Evolutionary conservation across 306 rosid genomes (phyloP), one percentile per base, ranked within the genome.

Genomic region (Medicago arabica): DNA sequence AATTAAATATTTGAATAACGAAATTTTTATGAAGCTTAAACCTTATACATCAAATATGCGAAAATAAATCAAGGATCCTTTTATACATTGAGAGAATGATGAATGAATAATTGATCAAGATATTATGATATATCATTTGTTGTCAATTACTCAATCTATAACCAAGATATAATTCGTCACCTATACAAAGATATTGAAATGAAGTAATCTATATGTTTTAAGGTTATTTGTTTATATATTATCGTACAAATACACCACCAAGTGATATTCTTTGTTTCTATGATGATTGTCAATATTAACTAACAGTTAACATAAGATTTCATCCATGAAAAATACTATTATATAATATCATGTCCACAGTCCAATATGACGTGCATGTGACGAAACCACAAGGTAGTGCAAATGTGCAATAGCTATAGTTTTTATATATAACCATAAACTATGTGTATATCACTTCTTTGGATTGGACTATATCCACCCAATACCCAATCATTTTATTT

Each of bases 321-420:
- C 57, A 51, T 16, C n/a, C 19, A 51, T 51, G 57, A 18, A 50
- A 50, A 50, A n/a, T n/a, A 50, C 9, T 50, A 2, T 49, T 49
- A 39, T 39, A 39, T 47, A 13, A 3, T 44, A 69, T 39, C 8
- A 7, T 60, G 59, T n/a, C n/a, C 12, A 8, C 40, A 36, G 14
- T 66, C 9, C 14, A 77, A 51, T 62, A 63, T 57, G 78, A 64
- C 54, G 75, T 1, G 15, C 72, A 71, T 70, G 54, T 59, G 72
- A 80, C 50, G 76, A 47, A 80, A 75, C 25, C 58, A 15, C 8
- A 69, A 47, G 49, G 44, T 15, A 69, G 18, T 65, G 9, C 50
- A 65, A 65, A 6, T 18, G 71, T 65, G 9, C 50, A 65, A 65
- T 6, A 41, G 71, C 50, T 60, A 38, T 64, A 64, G 11, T 6